These are phyloP conservation scores for Phytophthora sojae DNA, from an alignment of 352 stramenopile genomes.

Conservation along the genomic window DNA sequence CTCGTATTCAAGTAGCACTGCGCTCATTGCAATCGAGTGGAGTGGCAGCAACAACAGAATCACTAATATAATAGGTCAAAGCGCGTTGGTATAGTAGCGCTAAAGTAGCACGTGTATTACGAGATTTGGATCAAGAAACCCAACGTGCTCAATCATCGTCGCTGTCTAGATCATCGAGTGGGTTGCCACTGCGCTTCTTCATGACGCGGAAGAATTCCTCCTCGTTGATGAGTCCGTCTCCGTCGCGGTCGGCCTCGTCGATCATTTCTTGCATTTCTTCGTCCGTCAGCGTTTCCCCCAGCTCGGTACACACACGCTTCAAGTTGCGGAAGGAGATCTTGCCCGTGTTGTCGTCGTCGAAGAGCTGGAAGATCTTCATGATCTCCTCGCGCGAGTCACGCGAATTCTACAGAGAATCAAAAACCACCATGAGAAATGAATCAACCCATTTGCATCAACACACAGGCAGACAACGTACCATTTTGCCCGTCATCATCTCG, in stretches of 20 bases:
- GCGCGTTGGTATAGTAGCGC: conserved; percentile 23
- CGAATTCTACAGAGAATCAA: conserved; percentile 53
- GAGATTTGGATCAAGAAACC: background rate
- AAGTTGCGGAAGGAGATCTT: conserved; percentile 96
- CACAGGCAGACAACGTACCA: conserved; percentile 53
- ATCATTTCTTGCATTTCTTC: conserved; percentile 95
- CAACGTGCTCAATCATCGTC: conserved; percentile 80
- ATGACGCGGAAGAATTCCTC: conserved; percentile 97
- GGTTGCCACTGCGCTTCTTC: conserved; percentile 95
- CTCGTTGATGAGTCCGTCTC: conserved; percentile 94
- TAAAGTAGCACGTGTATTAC: conserved; percentile 5
- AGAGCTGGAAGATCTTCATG: conserved; percentile 95
- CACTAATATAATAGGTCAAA: conserved; percentile 35
- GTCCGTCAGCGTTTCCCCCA: conserved; percentile 74
- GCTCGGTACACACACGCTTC: conserved; percentile 92
- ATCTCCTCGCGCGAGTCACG: conserved; percentile 93
- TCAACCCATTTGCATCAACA: background rate
- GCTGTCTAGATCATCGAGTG: conserved; percentile 91
- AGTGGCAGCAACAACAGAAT: conserved; percentile 28
- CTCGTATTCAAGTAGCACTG: conserved; percentile 16
- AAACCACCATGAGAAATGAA: background rate
- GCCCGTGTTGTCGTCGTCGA: conserved; percentile 95
- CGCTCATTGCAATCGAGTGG: conserved; percentile 8
- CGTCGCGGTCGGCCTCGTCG: conserved; percentile 94
- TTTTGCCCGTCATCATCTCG: conserved; percentile 95